Evolutionary conservation across 192 early-diverging fungal genomes (phyloP), one percentile per base, ranked within the genome.

Genomic region (Oehlia diaphana): DNA sequence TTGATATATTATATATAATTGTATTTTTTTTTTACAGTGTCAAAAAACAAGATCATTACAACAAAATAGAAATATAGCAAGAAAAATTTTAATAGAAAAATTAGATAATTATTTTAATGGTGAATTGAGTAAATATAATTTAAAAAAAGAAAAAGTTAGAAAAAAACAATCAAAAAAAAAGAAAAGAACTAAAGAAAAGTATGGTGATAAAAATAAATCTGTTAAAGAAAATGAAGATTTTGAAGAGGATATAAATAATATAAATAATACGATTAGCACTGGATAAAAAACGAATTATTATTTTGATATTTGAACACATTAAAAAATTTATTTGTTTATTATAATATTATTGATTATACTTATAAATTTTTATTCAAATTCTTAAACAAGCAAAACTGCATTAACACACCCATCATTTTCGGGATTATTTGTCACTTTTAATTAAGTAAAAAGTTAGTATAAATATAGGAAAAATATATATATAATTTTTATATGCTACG

Each of bases 351-450:
- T 58, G 0, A 58, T 21, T 58, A 58, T 58, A 7, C n/a, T 19
- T 19, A 47, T 47, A 12, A 12, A 8, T 6, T 42, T 47, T 58
- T 58, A 21, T 0, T 58, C 19, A 19, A 21, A 35, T 39, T 83
- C 44, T 87, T 93, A 98, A 50, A 98, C 96, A 49, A 98, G 89
- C 23, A 98, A 89, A 64, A 97, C 93, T 13, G 96, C 94, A 86
- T 97, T 97, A 84, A 97, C 94, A 85, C 92, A 95, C 58, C 97
- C 97, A 86, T 99, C 98, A 83, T 97, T 94, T 84, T 99, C 97
- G 9, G 98, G 98, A 88, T 98, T 99, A 89, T 99, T 99, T 63
- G 98, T 99, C 72, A 99, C 77, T 70, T 35, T 28, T 10, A 37
- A 77, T 86, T 42, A 69, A 66, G 61, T 16, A 28, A 44, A 35